phyloP scores from a whole-genome alignment of 495 filamentous ascomycete species.

The Astrocystis sublimbata region DNA sequence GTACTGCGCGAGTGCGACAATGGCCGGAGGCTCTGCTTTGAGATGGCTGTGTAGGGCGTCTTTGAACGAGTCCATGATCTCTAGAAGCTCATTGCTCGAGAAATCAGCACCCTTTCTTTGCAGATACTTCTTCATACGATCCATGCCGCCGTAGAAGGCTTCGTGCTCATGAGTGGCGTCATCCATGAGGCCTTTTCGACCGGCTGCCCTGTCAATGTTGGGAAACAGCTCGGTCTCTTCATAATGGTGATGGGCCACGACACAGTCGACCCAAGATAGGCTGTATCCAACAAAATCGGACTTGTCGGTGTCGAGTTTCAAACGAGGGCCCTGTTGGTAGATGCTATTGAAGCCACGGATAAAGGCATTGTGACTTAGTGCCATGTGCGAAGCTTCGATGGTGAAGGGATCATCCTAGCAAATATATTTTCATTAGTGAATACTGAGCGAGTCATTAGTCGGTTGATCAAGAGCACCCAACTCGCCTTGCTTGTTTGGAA shows the following conservation, averaged over 20 bases:
- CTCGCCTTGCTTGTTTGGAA: neutral
- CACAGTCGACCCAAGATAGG: conserved; percentile 32
- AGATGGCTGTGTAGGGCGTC: conserved; percentile 36
- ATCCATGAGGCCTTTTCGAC: conserved; percentile 30
- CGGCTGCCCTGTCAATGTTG: conserved; percentile 32
- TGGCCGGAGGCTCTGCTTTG: conserved; percentile 35
- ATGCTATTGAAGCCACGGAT: conserved; percentile 35
- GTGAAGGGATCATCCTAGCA: conserved; percentile 24
- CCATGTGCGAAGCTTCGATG: conserved; percentile 23
- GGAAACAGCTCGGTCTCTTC: conserved; percentile 33
- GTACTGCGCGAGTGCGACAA: conserved; percentile 27
- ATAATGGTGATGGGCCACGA: conserved; percentile 35
- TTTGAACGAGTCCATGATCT: conserved; percentile 39
- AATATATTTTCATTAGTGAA: too few species aligned
- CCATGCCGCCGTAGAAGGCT: conserved; percentile 10
- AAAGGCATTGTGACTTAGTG: conserved; percentile 30
- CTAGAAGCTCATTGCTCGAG: conserved; percentile 15
- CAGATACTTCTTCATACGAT: neutral
- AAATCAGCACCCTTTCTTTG: neutral
- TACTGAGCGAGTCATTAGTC: too few species aligned
- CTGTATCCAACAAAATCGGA: conserved; percentile 39
- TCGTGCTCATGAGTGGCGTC: conserved; percentile 35
- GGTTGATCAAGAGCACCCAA: too few species aligned
- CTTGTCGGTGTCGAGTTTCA: conserved; percentile 20
- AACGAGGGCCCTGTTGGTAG: conserved; percentile 30